Evolutionary conservation across 192 early-diverging fungal species (phyloP).

Genomic region (Paraglomus brasilianum): DNA sequence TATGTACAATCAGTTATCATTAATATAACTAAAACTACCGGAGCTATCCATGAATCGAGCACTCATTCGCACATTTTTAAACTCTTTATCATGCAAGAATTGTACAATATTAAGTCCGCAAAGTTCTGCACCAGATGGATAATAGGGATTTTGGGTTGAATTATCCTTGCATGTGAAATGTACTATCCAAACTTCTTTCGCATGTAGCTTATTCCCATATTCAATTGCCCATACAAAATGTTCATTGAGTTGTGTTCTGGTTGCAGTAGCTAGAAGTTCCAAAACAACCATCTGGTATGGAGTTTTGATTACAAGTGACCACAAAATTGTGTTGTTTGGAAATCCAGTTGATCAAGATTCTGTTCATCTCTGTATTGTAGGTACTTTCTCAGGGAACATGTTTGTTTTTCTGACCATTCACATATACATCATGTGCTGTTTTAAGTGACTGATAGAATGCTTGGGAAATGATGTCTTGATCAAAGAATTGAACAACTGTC

Average conservation of each 20-base stretch:
- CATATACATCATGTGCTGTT: conserved; percentile 5
- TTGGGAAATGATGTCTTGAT: conserved; percentile 27
- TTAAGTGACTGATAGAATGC: conserved; percentile 29
- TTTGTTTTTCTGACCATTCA: conserved; percentile 9
- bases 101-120: conserved; percentile 28
- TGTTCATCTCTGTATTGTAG: conserved; percentile 34
- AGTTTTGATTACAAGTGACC: conserved; percentile 24
- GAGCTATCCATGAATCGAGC: conserved; percentile 23
- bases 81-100: conserved; percentile 24
- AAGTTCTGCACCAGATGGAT: conserved; percentile 17
- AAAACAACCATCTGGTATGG: conserved; percentile 15
- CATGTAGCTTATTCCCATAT: conserved; percentile 23
- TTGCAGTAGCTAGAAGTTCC: conserved; percentile 35
- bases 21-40: conserved; percentile 9
- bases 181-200: conserved; percentile 30
- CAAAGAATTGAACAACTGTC: conserved; percentile 26
- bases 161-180: conserved; percentile 34
- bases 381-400: conserved; percentile 34
- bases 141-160: conserved; percentile 24
- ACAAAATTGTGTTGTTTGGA: not conserved
- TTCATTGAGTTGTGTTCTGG: conserved; percentile 8
- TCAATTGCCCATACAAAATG: conserved; percentile 25
- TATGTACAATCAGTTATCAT: not conserved
- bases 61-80: conserved; percentile 32
- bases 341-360: conserved; percentile 33